Conservation (phyloP, 73 alveolate genomes). For the Symbiodinium natans region DNA sequence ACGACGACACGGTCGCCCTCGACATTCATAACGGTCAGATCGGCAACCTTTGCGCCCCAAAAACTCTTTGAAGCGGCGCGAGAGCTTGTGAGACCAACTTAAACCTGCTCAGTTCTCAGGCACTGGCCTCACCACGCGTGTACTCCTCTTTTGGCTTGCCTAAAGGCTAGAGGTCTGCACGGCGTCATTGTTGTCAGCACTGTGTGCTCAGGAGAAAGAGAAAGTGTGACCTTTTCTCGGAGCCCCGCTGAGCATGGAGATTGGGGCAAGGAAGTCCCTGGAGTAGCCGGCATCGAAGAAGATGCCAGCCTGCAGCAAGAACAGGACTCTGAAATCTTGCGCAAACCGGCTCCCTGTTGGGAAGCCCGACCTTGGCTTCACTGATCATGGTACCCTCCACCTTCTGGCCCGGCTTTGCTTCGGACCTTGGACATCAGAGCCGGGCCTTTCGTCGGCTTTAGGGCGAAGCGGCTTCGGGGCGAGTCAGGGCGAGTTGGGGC, state of each 20-base stretch:
- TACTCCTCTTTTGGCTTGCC: conserved; percentile 52
- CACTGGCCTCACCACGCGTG: background rate
- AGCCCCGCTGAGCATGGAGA: background rate
- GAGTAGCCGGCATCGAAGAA: conserved; percentile 85
- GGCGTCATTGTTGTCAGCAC: background rate
- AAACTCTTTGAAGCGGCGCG: no score
- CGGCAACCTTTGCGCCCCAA: conserved; percentile 17
- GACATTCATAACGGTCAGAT: conserved; percentile 38
- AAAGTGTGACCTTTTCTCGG: no score
- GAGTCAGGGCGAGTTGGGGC: no score
- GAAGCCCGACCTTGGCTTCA: background rate
- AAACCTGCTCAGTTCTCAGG: background rate
- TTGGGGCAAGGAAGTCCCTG: conserved; percentile 54
- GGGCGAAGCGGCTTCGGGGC: no score
- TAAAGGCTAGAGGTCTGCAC: background rate
- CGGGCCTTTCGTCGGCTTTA: no score
- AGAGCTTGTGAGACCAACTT: no score
- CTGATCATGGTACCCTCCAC: conserved; percentile 52
- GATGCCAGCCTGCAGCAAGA: conserved; percentile 16
- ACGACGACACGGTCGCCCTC: conserved; percentile 49
- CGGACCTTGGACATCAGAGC: conserved; percentile 18
- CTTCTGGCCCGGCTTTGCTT: conserved; percentile 57
- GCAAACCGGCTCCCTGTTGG: no score
- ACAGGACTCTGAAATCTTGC: no score
- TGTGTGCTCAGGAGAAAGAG: no score